Base-by-base conservation (phyloP, 257 asterid genomes). In the Petrea volubilis region DNA sequence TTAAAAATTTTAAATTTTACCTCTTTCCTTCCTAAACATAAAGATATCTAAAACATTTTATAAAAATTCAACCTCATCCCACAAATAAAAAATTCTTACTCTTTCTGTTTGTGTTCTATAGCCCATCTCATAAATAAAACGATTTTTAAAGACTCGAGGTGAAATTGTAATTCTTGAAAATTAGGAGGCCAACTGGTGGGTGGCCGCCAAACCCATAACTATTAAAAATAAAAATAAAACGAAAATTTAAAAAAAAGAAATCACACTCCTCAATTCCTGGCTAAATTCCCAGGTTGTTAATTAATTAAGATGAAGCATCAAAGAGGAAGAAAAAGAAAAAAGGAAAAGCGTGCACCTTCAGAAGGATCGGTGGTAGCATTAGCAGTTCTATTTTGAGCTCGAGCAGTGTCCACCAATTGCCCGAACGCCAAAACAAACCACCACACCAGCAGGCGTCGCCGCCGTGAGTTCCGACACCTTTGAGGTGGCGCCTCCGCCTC, bases 281-380 rank as follows among this genome's bases (percentile, higher is more conserved):
- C 43, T 3, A 38, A 38, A 38, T 38, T 12, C 43, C 43, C 25
- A 51, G 8, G 40, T 4, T 4, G 9, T 6, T 5, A 8, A 3
- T 5, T 8, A 12, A 38, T 38, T 38, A 38, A 38, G 43, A 38
- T 3, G 1, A 38, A 40, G 24, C 34, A 21, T 0, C 36, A 41
- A 58, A 52, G 14, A 24, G 31, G 6, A 2, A 24, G 5, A 15
- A 0, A 0, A 9, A 44, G 3, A 43, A 4, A 36, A 31, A 20
- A 6, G 2, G 29, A 12, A 1, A 4, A 14, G 13, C 2, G 43
- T 0, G 44, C 24, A 82, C 86, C 86, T 75, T 82, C 83, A 27
- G 70, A 44, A 6, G 86, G 83, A 68, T 82, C 83, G 28, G 63
- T 23, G 43, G 80, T 73, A 65, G 76, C 77, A 27, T 70, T 70